Evolutionary conservation across 1,284 basidiomycete genomes (phyloP), one percentile per base, ranked within the genome.

Genomic region (Paramarasmius palmivorus): DNA sequence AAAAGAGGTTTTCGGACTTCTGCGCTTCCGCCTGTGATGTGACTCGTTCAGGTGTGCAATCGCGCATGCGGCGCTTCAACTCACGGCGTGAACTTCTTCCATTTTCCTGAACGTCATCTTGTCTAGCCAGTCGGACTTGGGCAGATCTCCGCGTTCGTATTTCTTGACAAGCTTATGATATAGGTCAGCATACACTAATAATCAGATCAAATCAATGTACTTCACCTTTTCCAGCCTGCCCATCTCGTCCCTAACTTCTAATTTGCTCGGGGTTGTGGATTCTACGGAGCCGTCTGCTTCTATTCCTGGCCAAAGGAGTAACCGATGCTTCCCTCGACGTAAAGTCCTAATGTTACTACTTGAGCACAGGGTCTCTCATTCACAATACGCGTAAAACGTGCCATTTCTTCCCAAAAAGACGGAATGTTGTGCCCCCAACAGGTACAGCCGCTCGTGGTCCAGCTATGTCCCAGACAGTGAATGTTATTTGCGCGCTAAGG

Each of bases 121-220:
- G 68, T 99, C 96, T 3, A 99, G 75, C 96, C 97, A 99, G 59
- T 98, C 95, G 1, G 92, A 88, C 66, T 94, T 92, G 1, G 90
- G 84, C n/a, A 99, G 76, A 68, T 98, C 95, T 0, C 94, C 94
- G 3, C 94, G 81, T 65, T 98, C 94, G 63, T 96, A 95, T 66
- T 95, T 95, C 77, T 98, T 98, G 54, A 98, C 90, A 10, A 98
- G 81, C 90, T 95, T 59, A 12, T n/a, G 29, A 32, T 32, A 32
- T 12, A 32, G 55, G 41, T n/a, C 38, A 19, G 20, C 9, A 17
- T 32, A 17, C 32, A 37, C 6, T 17, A 48, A 29, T 26, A 34
- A 12, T 12, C 10, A 8, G 14, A 34, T 6, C 17, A 29, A n/a
- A n/a, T n/a, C 45, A 6, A 29, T 20, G 12, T 29, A 49, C 26